Evolutionary conservation across 257 asterid genomes (phyloP).

Genomic region (Solanum appendiculatum): DNA sequence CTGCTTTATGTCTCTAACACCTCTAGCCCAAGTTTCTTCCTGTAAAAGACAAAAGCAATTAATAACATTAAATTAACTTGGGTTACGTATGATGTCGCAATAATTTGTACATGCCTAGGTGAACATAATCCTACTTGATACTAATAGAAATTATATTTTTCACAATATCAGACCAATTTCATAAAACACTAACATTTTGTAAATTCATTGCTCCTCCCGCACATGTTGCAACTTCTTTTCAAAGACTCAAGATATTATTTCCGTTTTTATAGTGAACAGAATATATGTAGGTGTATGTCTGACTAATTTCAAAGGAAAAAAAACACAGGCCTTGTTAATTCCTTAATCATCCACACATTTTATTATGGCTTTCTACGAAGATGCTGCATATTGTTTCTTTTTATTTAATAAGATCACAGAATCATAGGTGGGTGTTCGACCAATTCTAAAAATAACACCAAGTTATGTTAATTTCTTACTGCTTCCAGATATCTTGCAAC

Average conservation of each 20-base stretch:
- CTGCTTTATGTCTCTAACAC: constrained; percentile 52
- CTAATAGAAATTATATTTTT: not conserved
- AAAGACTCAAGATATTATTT: not conserved
- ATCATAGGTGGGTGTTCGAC: not conserved
- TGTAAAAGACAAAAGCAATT: constrained; percentile 11
- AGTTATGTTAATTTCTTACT: not conserved
- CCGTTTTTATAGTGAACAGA: not conserved
- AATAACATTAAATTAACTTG: not conserved
- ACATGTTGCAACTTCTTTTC: not conserved
- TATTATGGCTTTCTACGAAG: not conserved
- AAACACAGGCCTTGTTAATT: not conserved
- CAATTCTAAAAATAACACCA: not conserved
- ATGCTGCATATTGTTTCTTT: not conserved
- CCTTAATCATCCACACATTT: not conserved
- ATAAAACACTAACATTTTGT: not conserved
- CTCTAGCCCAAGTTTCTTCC: constrained; percentile 60
- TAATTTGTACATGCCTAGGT: not conserved
- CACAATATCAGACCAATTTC: not conserved
- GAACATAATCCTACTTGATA: not conserved
- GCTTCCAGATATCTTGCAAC: not conserved
- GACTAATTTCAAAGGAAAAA: not conserved
- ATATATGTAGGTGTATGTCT: not conserved
- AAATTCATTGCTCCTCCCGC: not conserved
- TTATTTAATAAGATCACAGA: not conserved
- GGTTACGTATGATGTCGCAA: not conserved